phyloP scores from a whole-genome alignment of 768 basidiomycete genomes.

The Naematelia encephala region DNA sequence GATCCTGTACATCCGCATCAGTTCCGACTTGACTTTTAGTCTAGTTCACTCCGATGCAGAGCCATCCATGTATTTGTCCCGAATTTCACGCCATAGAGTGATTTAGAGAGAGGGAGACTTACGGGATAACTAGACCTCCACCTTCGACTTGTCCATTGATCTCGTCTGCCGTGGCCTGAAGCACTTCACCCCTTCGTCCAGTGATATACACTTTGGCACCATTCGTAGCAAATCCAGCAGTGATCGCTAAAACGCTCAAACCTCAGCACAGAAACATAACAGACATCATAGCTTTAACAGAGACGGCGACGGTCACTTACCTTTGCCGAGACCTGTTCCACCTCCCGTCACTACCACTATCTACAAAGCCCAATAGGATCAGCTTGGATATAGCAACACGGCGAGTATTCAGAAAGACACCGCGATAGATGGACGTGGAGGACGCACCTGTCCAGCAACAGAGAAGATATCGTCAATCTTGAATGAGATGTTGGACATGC shows the following conservation, averaged over 20 bases:
- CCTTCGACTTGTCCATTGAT: conserved; percentile 18
- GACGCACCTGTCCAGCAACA: conserved; percentile 20
- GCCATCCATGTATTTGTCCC: not conserved
- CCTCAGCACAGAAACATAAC: not conserved
- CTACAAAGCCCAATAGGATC: conserved; percentile 2
- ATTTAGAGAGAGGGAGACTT: conserved; percentile 4
- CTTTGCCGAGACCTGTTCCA: conserved; percentile 51
- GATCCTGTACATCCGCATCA: conserved; percentile 11
- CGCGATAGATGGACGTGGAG: no score
- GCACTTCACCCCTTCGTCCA: conserved; percentile 37
- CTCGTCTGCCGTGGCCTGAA: conserved; percentile 29
- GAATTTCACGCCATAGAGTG: not conserved
- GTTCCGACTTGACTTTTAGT: not conserved
- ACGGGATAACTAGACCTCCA: conserved; percentile 20
- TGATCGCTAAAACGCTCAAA: conserved; percentile 24
- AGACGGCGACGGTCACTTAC: not conserved
- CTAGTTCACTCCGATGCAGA: not conserved
- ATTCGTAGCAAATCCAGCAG: conserved; percentile 41
- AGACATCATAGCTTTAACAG: not conserved
- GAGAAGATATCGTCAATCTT: conserved; percentile 21
- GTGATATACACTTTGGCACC: conserved; percentile 48
- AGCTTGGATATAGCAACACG: no score
- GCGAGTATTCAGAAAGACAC: no score
- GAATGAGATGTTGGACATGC: conserved; percentile 11
- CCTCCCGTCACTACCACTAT: conserved; percentile 43